Percentiles rank a stretch among this genome's conserved stretches.
Conservation (phyloP, 2,329 filamentous ascomycete species). For the Cytospora piceae region DNA sequence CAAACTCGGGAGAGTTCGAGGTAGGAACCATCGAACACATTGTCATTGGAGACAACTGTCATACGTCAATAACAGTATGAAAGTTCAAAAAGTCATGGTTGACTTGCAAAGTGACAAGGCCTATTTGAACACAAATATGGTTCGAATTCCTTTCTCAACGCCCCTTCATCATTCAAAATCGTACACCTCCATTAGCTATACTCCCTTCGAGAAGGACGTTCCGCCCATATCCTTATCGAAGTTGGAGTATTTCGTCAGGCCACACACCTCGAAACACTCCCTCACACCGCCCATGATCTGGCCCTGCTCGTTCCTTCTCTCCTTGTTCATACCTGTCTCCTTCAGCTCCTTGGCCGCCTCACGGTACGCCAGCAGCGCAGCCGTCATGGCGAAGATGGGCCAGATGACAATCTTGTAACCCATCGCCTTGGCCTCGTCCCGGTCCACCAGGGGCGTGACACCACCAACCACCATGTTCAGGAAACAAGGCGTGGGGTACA, state of each 20-base stretch:
- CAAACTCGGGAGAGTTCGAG: constrained; percentile 6
- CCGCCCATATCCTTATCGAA: constrained; percentile 40
- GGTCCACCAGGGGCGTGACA: constrained; percentile 39
- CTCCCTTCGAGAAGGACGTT: constrained; percentile 36
- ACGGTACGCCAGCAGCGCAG: constrained; percentile 39
- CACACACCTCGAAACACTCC: constrained; percentile 39
- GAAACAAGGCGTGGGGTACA: constrained; percentile 38
- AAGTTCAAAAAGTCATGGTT: background rate
- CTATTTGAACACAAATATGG: too few relatives aligned
- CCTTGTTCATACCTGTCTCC: constrained; percentile 38
- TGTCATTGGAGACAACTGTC: constrained; percentile 7
- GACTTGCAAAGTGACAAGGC: background rate
- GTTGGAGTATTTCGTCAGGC: constrained; percentile 36
- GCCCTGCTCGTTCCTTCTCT: constrained; percentile 35
- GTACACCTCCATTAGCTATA: constrained; percentile 21
- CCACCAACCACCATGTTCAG: constrained; percentile 41
- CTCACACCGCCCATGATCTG: constrained; percentile 36
- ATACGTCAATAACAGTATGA: background rate
- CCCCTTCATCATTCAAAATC: background rate
- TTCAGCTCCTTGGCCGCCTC: constrained; percentile 40
- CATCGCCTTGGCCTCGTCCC: constrained; percentile 35
- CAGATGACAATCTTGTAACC: constrained; percentile 41
- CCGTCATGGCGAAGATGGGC: constrained; percentile 39
- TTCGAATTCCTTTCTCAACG: too few relatives aligned
- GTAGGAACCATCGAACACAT: constrained; percentile 5